Evolutionary conservation across 805 yeast genomes (phyloP).

Genomic region (baker's yeast (Saccharomyces cerevisiae)): DNA sequence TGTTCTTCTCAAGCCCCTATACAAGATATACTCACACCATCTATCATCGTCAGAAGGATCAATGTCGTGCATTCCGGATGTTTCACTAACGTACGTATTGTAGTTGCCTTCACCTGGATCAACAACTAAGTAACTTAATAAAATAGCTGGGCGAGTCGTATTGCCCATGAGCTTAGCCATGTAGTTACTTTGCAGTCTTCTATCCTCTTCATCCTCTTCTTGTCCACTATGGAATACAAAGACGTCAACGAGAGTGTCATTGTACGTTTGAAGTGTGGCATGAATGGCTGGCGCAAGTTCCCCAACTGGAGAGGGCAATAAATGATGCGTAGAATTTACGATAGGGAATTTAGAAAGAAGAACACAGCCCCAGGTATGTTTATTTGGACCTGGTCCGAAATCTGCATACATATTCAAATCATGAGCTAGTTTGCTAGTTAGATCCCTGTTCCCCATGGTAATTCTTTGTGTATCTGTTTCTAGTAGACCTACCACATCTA

Average conservation of each 20-base stretch:
- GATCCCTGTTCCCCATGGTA: conserved; percentile 90
- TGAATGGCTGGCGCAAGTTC: conserved; percentile 97
- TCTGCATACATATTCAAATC: conserved; percentile 92
- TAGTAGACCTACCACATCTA: conserved; percentile 83
- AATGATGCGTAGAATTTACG: conserved; percentile 77
- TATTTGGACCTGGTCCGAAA: conserved; percentile 95
- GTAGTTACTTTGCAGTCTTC: conserved; percentile 74
- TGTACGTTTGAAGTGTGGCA: conserved; percentile 89
- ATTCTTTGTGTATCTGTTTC: conserved; percentile 92
- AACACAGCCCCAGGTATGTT: conserved; percentile 97
- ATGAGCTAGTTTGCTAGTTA: conserved; percentile 85
- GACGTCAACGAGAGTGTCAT: conserved; percentile 68
- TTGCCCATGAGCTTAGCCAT: conserved; percentile 75
- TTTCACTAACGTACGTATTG: conserved; percentile 78
- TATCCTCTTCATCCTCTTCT: conserved; percentile 93
- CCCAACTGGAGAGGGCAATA: conserved; percentile 94
- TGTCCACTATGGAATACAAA: conserved; percentile 98
- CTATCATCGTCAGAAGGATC: conserved; percentile 92
- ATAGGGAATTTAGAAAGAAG: conserved; percentile 91
- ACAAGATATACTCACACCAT: conserved; percentile 96
- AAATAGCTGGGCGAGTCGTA: conserved; percentile 71
- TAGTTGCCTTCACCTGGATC: conserved; percentile 84
- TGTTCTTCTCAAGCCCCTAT: conserved; percentile 74
- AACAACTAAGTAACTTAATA: conserved; percentile 86
- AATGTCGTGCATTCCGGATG: conserved; percentile 84